Evolutionary conservation across 2,329 filamentous ascomycete species (phyloP).

Genomic region (Colletotrichum sp.): DNA sequence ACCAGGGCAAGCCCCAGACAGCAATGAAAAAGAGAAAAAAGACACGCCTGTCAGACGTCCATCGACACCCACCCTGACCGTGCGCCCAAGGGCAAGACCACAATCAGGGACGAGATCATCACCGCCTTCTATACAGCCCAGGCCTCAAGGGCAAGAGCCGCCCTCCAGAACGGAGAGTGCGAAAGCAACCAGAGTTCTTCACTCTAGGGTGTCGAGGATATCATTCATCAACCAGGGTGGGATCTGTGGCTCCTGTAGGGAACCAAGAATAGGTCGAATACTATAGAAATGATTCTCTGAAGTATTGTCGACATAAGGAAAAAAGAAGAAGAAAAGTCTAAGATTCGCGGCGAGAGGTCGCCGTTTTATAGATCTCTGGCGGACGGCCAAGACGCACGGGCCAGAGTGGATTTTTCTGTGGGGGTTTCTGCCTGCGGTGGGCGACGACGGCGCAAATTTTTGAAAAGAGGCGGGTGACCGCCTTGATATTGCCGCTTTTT

Average conservation of each 20-base stretch:
- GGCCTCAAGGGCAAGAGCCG: constrained; percentile 40
- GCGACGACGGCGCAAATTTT: neutral
- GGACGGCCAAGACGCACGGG: neutral
- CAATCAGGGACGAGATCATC: constrained; percentile 88
- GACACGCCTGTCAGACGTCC: constrained; percentile 83
- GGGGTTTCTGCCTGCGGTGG: neutral
- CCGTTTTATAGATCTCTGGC: constrained; percentile 44
- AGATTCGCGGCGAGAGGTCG: constrained; percentile 30
- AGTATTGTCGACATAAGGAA: constrained; percentile 69
- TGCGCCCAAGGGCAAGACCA: constrained; percentile 79
- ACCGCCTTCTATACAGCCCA: constrained; percentile 78
- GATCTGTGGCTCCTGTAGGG: constrained; percentile 91
- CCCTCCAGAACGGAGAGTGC: constrained; percentile 66
- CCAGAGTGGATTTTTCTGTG: neutral
- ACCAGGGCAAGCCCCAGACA: constrained; percentile 48
- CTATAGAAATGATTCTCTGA: constrained; percentile 98
- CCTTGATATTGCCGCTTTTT: constrained; percentile 6
- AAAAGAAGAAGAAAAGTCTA: constrained; percentile 46
- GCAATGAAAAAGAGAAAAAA: constrained; percentile 63
- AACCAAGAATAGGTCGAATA: constrained; percentile 92
- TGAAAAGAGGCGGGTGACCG: constrained; percentile 9
- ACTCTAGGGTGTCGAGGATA: constrained; percentile 91
- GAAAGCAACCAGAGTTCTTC: constrained; percentile 70
- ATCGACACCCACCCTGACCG: constrained; percentile 80
- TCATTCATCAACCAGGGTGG: constrained; percentile 94